Evolutionary conservation across 1,284 basidiomycete genomes (phyloP).

Genomic region (Boletus albobrunnescens): DNA sequence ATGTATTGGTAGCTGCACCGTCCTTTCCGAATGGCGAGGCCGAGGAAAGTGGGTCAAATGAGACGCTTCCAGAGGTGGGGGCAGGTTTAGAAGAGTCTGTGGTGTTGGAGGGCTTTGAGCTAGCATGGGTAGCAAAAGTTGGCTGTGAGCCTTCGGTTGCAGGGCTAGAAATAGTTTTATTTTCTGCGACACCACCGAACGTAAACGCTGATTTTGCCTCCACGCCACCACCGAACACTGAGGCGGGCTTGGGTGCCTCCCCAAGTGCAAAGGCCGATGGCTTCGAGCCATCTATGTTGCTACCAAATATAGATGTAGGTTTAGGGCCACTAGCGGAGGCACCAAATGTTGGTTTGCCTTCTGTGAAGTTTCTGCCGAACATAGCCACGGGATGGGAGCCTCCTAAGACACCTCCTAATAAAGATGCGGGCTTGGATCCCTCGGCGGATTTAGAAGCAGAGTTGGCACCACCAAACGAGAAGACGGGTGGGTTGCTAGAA

Average conservation of each 20-base stretch:
- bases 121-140: no score
- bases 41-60: constrained; percentile 7
- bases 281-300: constrained; percentile 10
- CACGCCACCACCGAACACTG: constrained; percentile 2
- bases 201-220: constrained; percentile 9
- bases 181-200: constrained; percentile 2
- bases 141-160: constrained; percentile 3
- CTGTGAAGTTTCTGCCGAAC: constrained; percentile 7
- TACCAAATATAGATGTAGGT: constrained; percentile 10
- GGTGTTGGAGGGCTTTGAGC: not conserved
- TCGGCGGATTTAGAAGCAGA: constrained; percentile 18
- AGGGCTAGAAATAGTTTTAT: not conserved
- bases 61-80: constrained; percentile 3
- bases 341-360: constrained; percentile 20
- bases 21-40: constrained; percentile 22
- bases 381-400: not conserved
- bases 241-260: constrained; percentile 9
- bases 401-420: constrained; percentile 10
- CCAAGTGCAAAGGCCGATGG: constrained; percentile 13
- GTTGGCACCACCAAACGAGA: constrained; percentile 24
- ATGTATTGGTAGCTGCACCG: constrained; percentile 5
- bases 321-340: constrained; percentile 7
- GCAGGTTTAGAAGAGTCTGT: constrained; percentile 1
- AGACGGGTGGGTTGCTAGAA: constrained; percentile 6
- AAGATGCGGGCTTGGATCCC: constrained; percentile 15